Percentiles rank a stretch among this genome's conserved stretches.
Evolutionary conservation across 2,329 filamentous ascomycete species (phyloP).

Genomic region (Scedosporium apiospermum): DNA sequence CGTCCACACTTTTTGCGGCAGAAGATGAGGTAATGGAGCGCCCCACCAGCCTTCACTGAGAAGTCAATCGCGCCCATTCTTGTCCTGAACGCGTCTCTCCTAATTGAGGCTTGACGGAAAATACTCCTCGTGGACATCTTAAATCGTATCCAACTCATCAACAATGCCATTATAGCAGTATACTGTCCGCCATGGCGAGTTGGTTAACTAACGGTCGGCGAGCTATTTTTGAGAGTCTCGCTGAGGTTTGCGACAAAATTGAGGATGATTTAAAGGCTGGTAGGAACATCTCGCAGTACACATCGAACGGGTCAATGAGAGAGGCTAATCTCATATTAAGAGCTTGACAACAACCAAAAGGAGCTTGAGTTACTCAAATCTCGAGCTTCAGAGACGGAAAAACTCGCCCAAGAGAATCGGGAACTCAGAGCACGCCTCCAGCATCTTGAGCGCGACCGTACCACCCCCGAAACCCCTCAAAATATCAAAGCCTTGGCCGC

Average conservation of each 20-base stretch:
- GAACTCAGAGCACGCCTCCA: slow-evolving; percentile 24
- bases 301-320: slow-evolving; percentile 1
- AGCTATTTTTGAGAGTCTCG: slow-evolving; percentile 29
- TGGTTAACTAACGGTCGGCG: slow-evolving; percentile 30
- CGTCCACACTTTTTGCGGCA: neutral
- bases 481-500: neutral
- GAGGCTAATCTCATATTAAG: slow-evolving; percentile 15
- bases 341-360: slow-evolving; percentile 10
- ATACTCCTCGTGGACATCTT: neutral
- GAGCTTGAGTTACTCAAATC: slow-evolving; percentile 25
- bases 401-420: slow-evolving; percentile 32
- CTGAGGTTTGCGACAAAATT: slow-evolving; percentile 28
- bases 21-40: too few relatives aligned
- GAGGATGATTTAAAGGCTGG: slow-evolving; percentile 26
- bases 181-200: slow-evolving; percentile 22
- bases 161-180: neutral
- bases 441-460: neutral
- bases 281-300: slow-evolving; percentile 12
- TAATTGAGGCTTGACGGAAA: neutral
- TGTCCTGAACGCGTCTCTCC: neutral
- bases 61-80: too few relatives aligned
- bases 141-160: neutral
- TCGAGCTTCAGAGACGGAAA: slow-evolving; percentile 21
- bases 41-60: too few relatives aligned
- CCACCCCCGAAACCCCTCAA: neutral